These are phyloP conservation scores for Chaetomidium leptoderma DNA, from an alignment of 495 filamentous ascomycete genomes.

Conservation along the genomic window DNA sequence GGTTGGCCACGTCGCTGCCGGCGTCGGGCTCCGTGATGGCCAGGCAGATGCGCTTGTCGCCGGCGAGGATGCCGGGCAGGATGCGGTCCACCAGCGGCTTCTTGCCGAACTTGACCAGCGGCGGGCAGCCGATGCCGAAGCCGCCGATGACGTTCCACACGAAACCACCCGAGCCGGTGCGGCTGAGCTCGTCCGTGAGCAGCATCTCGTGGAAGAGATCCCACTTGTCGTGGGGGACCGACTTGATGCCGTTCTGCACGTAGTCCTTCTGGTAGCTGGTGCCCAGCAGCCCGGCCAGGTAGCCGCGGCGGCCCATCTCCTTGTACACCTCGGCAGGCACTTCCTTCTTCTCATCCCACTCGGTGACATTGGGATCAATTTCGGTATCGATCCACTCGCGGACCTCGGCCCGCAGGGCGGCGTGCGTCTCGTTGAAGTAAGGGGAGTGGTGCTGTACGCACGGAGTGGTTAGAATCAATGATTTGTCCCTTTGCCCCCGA, in stretches of 20 bases:
- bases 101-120: constrained; percentile 87
- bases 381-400: constrained; percentile 86
- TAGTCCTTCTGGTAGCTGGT: constrained; percentile 72
- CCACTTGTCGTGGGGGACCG: constrained; percentile 84
- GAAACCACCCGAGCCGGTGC: constrained; percentile 82
- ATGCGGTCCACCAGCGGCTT: constrained; percentile 76
- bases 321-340: constrained; percentile 88
- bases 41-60: constrained; percentile 90
- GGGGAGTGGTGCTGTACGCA: constrained; percentile 82
- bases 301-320: constrained; percentile 88
- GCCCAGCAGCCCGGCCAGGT: constrained; percentile 84
- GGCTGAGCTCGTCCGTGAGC: constrained; percentile 88
- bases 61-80: constrained; percentile 74
- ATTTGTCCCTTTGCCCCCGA: no score
- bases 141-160: constrained; percentile 98
- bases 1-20: constrained; percentile 79
- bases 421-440: constrained; percentile 92
- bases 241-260: constrained; percentile 63
- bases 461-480: neutral
- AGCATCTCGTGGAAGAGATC: constrained; percentile 97
- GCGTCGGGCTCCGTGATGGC: constrained; percentile 56
- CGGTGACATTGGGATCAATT: constrained; percentile 85
- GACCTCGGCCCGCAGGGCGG: constrained; percentile 80
- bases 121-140: constrained; percentile 89
- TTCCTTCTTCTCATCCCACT: constrained; percentile 94